Base-by-base conservation (phyloP, 2,329 filamentous ascomycete species). In the Kalaharituber pfeilii region DNA sequence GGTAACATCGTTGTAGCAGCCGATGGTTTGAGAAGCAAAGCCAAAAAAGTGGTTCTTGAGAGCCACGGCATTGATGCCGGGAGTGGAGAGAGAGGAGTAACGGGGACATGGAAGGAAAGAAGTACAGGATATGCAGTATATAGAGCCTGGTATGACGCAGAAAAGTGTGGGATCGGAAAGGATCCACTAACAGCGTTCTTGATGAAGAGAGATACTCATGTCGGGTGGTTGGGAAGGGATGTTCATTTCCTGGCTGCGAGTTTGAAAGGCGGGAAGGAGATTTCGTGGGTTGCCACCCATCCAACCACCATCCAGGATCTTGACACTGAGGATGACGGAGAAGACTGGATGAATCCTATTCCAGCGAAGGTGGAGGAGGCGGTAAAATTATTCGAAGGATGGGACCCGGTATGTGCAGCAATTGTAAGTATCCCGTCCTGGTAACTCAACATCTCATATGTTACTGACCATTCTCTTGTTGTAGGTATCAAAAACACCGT, bases 251-350 rank as follows among this genome's bases (percentile, higher is more conserved):
- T 30, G 72, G 71, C 5, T 74, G 73, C 1, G 71, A 72, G 0
- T 70, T 77, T 55, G 76, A 77, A 63, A 68, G 69, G 30, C 73
- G 73, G 7, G 20, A 69, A 70, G 49, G 73, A 76, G 56, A 72
- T 77, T 58, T 72, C 69, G 53, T 77, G 74, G 74, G 75, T 76
- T 5, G 72, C 73, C 52, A 76, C 75, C 27, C 75, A 77, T 63
- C 71, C 69, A 56, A 70, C 71, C 56, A 54, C 62, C 60, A 9
- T 51, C 57, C 24, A 54, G 53, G 39, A 57, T 53, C 49, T 69
- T 64, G 20, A 50, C 51, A 65, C 64, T 49, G 64, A 66, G 47
- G 57, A 63, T 54, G 63, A 64, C 39, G 67, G 65, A 54, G 60
- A 59, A 45, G 59, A 65, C 56, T 62, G 56, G 13, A 54, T 62